These are phyloP conservation scores for Starmerella etchellsii DNA, from an alignment of 805 yeast species.

Conservation along the genomic window DNA sequence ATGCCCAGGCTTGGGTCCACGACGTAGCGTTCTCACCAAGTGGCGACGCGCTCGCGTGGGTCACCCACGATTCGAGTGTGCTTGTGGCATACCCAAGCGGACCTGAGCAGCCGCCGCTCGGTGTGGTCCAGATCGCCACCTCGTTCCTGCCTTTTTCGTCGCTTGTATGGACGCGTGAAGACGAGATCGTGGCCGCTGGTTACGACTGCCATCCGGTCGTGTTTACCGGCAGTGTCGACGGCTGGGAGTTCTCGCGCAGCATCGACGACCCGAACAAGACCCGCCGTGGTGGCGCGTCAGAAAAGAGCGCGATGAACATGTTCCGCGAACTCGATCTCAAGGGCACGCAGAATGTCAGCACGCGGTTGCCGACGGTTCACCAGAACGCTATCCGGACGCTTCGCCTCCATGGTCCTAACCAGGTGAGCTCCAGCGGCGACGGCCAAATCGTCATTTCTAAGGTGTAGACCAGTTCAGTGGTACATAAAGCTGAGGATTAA, in stretches of 20 bases:
- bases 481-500: too few relatives aligned
- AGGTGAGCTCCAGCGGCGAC: slow-evolving; percentile 72
- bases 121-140: slow-evolving; percentile 47
- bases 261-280: slow-evolving; percentile 44
- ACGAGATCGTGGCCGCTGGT: slow-evolving; percentile 73
- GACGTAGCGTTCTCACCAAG: slow-evolving; percentile 74
- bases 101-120: slow-evolving; percentile 48
- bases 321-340: slow-evolving; percentile 90
- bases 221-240: slow-evolving; percentile 52
- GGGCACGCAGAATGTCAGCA: slow-evolving; percentile 49
- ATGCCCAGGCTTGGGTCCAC: slow-evolving; percentile 81
- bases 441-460: slow-evolving; percentile 78
- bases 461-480: slow-evolving; percentile 31
- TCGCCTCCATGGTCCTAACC: slow-evolving; percentile 33
- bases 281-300: slow-evolving; percentile 39
- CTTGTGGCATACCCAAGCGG: slow-evolving; percentile 68
- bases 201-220: slow-evolving; percentile 84
- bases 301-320: slow-evolving; percentile 55
- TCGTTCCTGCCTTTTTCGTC: slow-evolving; percentile 70
- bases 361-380: slow-evolving; percentile 60
- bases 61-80: slow-evolving; percentile 76
- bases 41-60: slow-evolving; percentile 68
- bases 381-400: slow-evolving; percentile 74
- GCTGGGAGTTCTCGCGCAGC: slow-evolving; percentile 47
- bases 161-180: slow-evolving; percentile 53